phyloP scores from a whole-genome alignment of 495 filamentous ascomycete species.

The Neurospora sp. region DNA sequence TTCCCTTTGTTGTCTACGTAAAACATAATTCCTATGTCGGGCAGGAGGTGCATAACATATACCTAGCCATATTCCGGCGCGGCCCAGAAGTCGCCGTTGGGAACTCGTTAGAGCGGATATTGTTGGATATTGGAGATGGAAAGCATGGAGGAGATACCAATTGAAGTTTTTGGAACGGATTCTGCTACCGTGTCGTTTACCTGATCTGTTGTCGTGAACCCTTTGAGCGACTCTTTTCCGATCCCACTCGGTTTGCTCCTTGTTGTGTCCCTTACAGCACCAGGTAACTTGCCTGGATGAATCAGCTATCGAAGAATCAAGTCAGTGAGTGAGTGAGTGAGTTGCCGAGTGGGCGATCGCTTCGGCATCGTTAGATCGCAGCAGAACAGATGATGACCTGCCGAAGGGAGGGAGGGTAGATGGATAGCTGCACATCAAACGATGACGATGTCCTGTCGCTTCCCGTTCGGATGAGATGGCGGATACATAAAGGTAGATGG shows the following conservation, averaged over 20 bases:
- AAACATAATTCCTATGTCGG: neutral
- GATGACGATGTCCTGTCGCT: neutral
- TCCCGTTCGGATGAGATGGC: neutral
- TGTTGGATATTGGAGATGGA: neutral
- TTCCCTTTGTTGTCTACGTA: neutral
- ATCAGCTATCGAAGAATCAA: neutral
- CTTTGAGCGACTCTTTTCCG: neutral
- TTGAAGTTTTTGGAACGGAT: neutral
- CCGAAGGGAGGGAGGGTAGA: neutral
- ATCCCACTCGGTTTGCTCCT: neutral
- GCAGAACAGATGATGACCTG: neutral
- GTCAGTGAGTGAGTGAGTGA: neutral
- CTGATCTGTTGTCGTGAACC: neutral
- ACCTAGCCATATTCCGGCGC: neutral
- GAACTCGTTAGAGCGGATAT: neutral
- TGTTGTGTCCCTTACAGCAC: neutral
- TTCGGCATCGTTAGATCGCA: neutral
- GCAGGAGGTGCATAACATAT: neutral
- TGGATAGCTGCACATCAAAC: neutral
- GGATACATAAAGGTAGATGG: neutral
- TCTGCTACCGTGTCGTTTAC: neutral
- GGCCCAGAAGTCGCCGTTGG: neutral
- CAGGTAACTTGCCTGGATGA: neutral
- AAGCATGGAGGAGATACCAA: neutral
- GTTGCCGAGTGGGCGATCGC: neutral